Evolutionary conservation across 2,329 filamentous ascomycete species (phyloP), one percentile per base, ranked within the genome.

Genomic region (Pseudocercospora fuligena): DNA sequence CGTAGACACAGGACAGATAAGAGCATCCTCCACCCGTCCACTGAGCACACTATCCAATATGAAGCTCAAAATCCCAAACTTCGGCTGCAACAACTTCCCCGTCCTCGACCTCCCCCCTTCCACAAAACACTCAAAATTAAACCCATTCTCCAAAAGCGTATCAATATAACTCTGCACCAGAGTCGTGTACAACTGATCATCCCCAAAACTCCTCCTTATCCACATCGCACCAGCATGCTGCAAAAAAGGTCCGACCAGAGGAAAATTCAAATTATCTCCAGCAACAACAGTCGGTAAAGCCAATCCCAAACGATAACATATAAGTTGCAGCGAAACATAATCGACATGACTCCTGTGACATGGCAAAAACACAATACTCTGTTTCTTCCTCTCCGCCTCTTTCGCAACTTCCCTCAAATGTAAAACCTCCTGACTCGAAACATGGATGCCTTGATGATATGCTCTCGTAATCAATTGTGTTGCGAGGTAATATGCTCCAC

Each of bases 91-190:
- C 2, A 99, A 86, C 80, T 99, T 99, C 29, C 95, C 95, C 0
- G 94, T 99, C 60, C 95, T 86, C 33, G 94, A 97, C 19, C 95
- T 87, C 1, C 94, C 94, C 16, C 95, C 95, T 81, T 99, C 95
- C 36, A 99, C 96, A 74, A 99, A 99, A 78, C 95, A 99, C 79
- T 97, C 94, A 58, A 99, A 88, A 77, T 99, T 98, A 80, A 90
- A 97, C 0, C 95, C 95, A 70, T 92, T 90, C 75, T 95, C 92
- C 2, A 99, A 83, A 51, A 99, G 78, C 0, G 93, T 96, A 78
- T 99, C 95, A 73, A 99, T 93, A 75, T 99, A 99, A 6, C 93
- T 88, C 79, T 99, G 95, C 6, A 99, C 94, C n/a, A 98, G 84
- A 0, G 94, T 94, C 5, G 89, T 88, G 78, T 99, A 99, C 0